Conservation (phyloP, 2,329 filamentous ascomycete species). For the Phialophora verrucosa region DNA sequence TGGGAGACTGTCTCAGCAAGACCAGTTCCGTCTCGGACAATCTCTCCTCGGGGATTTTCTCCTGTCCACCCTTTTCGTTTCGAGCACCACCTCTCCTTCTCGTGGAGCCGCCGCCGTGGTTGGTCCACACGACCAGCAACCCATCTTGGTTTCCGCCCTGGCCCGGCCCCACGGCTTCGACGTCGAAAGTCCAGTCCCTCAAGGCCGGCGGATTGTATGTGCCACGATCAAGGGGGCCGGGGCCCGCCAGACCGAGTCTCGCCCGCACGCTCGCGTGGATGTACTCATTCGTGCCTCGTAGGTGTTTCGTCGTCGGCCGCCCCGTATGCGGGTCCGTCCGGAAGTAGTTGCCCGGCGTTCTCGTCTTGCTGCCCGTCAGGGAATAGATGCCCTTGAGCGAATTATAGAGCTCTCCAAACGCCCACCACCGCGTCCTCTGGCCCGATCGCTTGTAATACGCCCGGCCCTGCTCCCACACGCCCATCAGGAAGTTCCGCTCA, state of each 20-base stretch:
- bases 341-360: conserved; percentile 42
- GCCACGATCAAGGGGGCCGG: conserved; percentile 37
- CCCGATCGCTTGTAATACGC: conserved; percentile 36
- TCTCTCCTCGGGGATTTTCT: conserved; percentile 38
- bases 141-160: conserved; percentile 35
- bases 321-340: conserved; percentile 38
- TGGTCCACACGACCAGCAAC: conserved; percentile 38
- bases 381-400: conserved; percentile 38
- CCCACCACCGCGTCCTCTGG: conserved; percentile 39
- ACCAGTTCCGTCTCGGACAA: conserved; percentile 38
- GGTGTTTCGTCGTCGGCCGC: conserved; percentile 33
- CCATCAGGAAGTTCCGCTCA: conserved; percentile 37
- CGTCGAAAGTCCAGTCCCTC: conserved; percentile 39
- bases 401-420: conserved; percentile 40
- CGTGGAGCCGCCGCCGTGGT: conserved; percentile 21
- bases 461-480: conserved; percentile 33
- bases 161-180: conserved; percentile 26
- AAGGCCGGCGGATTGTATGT: conserved; percentile 38
- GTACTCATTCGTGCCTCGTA: conserved; percentile 43
- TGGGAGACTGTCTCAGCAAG: conserved; percentile 34
- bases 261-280: conserved; percentile 41
- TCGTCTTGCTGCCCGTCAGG: conserved; percentile 36
- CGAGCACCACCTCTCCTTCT: background rate
- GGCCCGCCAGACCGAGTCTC: conserved; percentile 38
- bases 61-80: conserved; percentile 34